These are phyloP conservation scores for Microstroma glucosiphilum DNA, from an alignment of 1,284 basidiomycete genomes.

Conservation along the genomic window DNA sequence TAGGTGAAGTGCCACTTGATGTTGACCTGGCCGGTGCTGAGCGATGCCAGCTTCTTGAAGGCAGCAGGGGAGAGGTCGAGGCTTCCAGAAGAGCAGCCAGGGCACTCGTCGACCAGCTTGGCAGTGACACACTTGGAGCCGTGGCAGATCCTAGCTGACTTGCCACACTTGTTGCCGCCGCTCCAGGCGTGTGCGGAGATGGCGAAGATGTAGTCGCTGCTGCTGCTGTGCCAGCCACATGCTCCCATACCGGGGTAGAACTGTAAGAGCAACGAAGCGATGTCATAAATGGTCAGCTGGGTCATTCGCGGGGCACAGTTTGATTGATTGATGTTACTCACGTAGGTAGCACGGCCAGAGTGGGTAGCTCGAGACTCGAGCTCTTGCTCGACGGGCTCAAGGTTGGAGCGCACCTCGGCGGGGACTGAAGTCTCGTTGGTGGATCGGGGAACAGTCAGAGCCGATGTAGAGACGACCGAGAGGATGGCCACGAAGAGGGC, in stretches of 20 bases:
- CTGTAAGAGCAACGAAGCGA: neutral
- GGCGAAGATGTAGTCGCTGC: neutral
- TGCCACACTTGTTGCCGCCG: conserved; percentile 18
- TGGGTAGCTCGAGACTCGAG: too few species aligned
- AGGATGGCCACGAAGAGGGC: too few species aligned
- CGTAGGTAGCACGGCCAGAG: too few species aligned
- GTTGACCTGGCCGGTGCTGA: conserved; percentile 22
- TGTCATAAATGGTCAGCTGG: neutral
- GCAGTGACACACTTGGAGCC: conserved; percentile 20
- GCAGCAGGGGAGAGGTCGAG: conserved; percentile 35
- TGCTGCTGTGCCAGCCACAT: neutral
- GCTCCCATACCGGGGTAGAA: conserved; percentile 1
- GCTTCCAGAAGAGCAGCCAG: conserved; percentile 24
- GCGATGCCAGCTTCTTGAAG: conserved; percentile 21
- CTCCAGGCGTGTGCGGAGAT: neutral
- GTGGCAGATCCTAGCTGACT: conserved; percentile 21
- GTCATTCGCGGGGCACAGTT: too few species aligned
- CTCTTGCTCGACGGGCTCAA: too few species aligned
- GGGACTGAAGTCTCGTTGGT: too few species aligned
- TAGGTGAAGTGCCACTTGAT: conserved; percentile 23
- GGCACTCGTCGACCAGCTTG: conserved; percentile 29
- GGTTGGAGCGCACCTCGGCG: too few species aligned
- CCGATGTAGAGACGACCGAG: too few species aligned
- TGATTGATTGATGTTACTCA: too few species aligned
- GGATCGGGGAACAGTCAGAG: too few species aligned